phyloP scores from a whole-genome alignment of 495 filamentous ascomycete genomes.

The Chaetomium fimeti region DNA sequence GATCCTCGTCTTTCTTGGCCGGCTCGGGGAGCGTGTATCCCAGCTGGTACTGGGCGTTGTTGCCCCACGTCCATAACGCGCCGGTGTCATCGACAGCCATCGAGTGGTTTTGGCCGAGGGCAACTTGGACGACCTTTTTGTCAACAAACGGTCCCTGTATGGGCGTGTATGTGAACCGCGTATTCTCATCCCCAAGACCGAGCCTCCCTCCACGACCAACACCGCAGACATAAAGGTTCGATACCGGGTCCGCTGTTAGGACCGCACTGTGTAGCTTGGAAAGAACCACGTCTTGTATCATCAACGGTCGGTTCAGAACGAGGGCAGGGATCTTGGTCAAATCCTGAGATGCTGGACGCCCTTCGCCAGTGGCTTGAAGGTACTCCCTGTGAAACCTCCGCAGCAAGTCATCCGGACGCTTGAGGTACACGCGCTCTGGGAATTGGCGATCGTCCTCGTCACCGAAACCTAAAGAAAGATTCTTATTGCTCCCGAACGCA shows the following conservation, averaged over 20 bases:
- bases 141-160: constrained; percentile 70
- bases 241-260: constrained; percentile 82
- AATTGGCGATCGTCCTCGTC: constrained; percentile 92
- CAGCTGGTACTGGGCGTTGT: constrained; percentile 80
- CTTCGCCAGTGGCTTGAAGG: constrained; percentile 40
- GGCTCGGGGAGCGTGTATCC: constrained; percentile 66
- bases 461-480: constrained; percentile 84
- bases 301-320: constrained; percentile 64
- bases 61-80: constrained; percentile 90
- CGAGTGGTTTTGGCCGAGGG: constrained; percentile 87
- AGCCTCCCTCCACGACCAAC: constrained; percentile 88
- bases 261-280: constrained; percentile 92
- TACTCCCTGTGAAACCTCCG: constrained; percentile 64
- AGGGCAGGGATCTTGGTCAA: constrained; percentile 61
- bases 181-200: constrained; percentile 85
- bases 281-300: constrained; percentile 74
- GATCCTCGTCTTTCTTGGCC: constrained; percentile 68
- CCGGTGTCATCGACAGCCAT: constrained; percentile 78
- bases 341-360: constrained; percentile 36
- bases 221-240: constrained; percentile 90
- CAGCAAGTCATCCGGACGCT: constrained; percentile 78
- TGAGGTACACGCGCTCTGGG: constrained; percentile 75
- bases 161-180: constrained; percentile 77
- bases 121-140: constrained; percentile 67
- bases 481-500: constrained; percentile 93